Base-by-base conservation (phyloP, 1,139 yeast genomes). In the Taiozyma sp. region DNA sequence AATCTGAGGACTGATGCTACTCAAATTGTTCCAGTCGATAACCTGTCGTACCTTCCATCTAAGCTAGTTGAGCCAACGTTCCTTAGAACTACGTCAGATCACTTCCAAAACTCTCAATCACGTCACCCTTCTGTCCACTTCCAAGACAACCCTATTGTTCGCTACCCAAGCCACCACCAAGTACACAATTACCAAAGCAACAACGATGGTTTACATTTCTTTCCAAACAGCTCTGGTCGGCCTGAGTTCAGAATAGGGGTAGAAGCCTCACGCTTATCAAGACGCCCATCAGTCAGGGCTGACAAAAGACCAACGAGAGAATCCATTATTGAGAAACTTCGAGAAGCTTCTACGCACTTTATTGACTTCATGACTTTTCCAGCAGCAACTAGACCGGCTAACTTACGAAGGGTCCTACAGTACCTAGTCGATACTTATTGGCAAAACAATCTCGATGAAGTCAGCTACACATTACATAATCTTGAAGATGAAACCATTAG, bases 401-500 rank as follows among this genome's bases (percentile, higher is more conserved):
- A 66, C 50, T 46, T 70, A 42, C 57, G 51, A 9, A 61, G 65
- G 29, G 62, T 72, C 28, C 50, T 68, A 13, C 66, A 66, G 13
- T 69, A 69, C 51, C 65, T 72, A 43, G 51, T 69, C 45, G 70
- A 69, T 29, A 64, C 65, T 1, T 67, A 59, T 48, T 71, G 73
- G 70, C 52, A 55, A 16, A 60, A 65, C 9, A 65, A 71, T 49
- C 36, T 59, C 2, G 52, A 54, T 14, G 51, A 55, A 8, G 52
- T 70, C 41, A 52, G 59, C n/a, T 55, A 54, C 4, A 63, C 64
- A 51, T 48, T 70, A 48, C 53, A 57, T 8, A 48, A 59, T n/a
- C 48, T 64, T 39, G 64, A 62, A 32, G 64, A 64, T 48, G 55
- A 64, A 8, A 56, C 55, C 9, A 56, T 62, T 28, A 69, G 65